Evolutionary conservation across 345 rosid genomes (phyloP).

Genomic region (Eucalyptus urophylla): DNA sequence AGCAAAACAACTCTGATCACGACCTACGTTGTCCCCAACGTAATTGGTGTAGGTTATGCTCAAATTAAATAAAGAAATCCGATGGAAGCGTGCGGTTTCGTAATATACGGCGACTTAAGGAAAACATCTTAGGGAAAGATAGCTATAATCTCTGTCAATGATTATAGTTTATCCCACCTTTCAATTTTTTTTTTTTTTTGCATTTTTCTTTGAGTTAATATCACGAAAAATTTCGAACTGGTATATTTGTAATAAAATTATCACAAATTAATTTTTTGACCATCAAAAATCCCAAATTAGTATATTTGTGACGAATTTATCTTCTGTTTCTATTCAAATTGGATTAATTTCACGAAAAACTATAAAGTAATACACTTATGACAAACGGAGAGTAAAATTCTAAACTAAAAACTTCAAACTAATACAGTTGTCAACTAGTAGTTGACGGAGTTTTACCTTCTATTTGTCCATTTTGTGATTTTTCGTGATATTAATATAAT

Average conservation of each 20-base stretch:
- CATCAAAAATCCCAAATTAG: fast-evolving
- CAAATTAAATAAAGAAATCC: background rate
- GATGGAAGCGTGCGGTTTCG: background rate
- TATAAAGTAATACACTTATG: too few species aligned
- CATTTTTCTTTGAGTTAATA: background rate
- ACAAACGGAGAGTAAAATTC: too few species aligned
- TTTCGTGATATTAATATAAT: too few species aligned
- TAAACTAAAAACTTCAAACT: too few species aligned
- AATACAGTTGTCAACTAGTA: fast-evolving
- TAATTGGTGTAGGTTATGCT: background rate
- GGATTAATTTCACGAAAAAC: fast-evolving
- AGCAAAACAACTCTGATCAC: background rate
- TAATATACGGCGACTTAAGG: background rate
- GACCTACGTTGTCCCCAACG: background rate
- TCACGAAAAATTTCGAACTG: fast-evolving
- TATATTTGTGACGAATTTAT: too few species aligned
- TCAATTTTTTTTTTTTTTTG: background rate
- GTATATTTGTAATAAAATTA: too few species aligned
- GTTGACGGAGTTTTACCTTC: background rate
- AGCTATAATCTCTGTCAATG: background rate
- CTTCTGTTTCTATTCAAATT: fast-evolving
- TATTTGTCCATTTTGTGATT: background rate
- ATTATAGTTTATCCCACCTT: background rate
- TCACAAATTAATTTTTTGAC: too few species aligned
- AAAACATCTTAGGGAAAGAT: background rate